These are phyloP conservation scores for Tetratostichococcus sp. DNA, from an alignment of 139 green algal species.

Conservation along the genomic window DNA sequence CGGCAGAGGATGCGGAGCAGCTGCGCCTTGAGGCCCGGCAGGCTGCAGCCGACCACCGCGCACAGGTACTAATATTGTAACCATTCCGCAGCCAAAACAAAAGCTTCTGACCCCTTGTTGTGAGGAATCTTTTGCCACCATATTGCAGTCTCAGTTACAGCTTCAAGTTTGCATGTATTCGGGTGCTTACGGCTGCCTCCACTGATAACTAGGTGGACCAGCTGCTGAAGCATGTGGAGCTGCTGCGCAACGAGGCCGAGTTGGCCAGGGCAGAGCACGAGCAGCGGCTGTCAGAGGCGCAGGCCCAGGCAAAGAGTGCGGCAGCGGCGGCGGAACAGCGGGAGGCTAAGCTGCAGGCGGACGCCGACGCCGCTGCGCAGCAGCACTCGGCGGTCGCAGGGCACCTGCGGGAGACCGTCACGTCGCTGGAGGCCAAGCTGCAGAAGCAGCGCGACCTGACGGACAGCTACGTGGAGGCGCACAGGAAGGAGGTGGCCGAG, in stretches of 20 bases:
- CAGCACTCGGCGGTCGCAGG: background rate
- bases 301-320: background rate
- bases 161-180: too few relatives aligned
- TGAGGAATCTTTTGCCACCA: too few relatives aligned
- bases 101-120: too few relatives aligned
- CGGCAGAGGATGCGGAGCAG: conserved; percentile 4
- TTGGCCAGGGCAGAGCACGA: background rate
- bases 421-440: background rate
- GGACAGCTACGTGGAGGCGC: background rate
- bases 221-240: background rate
- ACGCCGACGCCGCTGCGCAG: background rate
- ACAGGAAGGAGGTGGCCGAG: background rate
- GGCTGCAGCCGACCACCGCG: conserved; percentile 8
- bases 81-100: background rate
- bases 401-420: background rate
- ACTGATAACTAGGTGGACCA: background rate
- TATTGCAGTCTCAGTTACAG: too few relatives aligned
- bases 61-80: background rate
- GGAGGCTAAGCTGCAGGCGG: conserved; percentile 2
- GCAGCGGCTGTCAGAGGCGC: conserved; percentile 3
- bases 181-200: too few relatives aligned
- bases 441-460: background rate
- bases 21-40: conserved; percentile 8
- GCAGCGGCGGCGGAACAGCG: background rate
- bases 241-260: background rate